Percentiles rank a stretch among this genome's conserved stretches.
These are phyloP conservation scores for Sporodiniella umbellata DNA, from an alignment of 371 early-diverging fungal genomes.

Conservation along the genomic window DNA sequence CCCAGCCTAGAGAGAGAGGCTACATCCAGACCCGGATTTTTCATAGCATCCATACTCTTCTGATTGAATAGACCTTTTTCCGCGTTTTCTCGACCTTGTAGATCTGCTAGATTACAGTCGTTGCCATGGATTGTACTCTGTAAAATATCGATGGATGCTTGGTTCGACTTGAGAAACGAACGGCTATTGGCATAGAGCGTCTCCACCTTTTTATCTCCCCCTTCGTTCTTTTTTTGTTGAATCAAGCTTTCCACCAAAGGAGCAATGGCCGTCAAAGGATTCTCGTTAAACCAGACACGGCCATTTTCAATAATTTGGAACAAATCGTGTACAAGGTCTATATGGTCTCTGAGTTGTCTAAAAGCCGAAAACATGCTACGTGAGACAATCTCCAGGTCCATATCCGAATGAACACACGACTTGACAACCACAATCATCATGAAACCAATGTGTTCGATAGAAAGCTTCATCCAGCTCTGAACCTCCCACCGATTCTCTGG, in stretches of 20 bases:
- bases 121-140: no score
- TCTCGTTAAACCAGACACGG: slow-evolving; percentile 9
- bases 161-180: no score
- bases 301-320: slow-evolving; percentile 18
- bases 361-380: slow-evolving; percentile 22
- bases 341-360: slow-evolving; percentile 13
- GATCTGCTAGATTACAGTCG: no score
- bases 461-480: slow-evolving; percentile 9
- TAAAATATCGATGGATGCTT: no score
- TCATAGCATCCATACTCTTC: no score
- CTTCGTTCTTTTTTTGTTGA: neutral
- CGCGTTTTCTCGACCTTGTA: no score
- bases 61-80: no score
- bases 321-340: slow-evolving; percentile 15
- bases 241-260: slow-evolving; percentile 3
- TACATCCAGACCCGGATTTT: no score
- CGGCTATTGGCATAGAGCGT: no score
- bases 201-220: no score
- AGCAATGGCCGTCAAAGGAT: slow-evolving; percentile 5
- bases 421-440: slow-evolving; percentile 3
- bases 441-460: slow-evolving; percentile 11
- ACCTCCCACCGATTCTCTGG: slow-evolving; percentile 7
- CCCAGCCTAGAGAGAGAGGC: no score
- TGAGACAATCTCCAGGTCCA: slow-evolving; percentile 4
- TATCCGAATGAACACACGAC: neutral